Base-by-base conservation (phyloP, 2,329 filamentous ascomycete species). In the Lecanicillium sp. region DNA sequence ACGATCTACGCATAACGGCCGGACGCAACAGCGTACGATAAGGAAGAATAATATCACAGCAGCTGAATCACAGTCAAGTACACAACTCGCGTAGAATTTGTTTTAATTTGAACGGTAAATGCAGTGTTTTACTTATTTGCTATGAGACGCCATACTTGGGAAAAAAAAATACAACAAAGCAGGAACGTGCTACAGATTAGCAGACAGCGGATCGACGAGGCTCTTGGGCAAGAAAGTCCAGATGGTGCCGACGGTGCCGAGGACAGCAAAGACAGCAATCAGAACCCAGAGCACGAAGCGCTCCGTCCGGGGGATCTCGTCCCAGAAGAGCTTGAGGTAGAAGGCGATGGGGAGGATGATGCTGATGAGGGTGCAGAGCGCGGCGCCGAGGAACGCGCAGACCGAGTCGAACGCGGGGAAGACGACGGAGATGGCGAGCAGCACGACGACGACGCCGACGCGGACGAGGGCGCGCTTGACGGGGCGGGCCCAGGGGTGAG, bases 291-390 rank as follows among this genome's bases (percentile, higher is more conserved):
- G 82, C 37, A 86, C 55, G 4, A 79, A 62, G 58, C 79, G 82
- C 66, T 95, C 88, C 19, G 63, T 62, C 1, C 64, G 55, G 1
- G 73, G 69, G 38, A 96, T 79, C 51, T 91, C 83, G 42, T 81
- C 75, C 39, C 83, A 81, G 63, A 95, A 97, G 1, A 97, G 80
- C 68, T 90, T 95, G 49, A 97, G 69, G 61, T 97, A 90, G 62
- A 98, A 97, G 4, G 83, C 78, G 26, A 95, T 71, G 1, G 91
- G 93, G 43, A 98, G 65, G 15, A 95, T 90, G 55, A 97, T 83
- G 67, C 91, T 97, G 55, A 97, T 94, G 15, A 87, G 88, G 58
- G 95, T 95, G 68, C 91, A 96, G 14, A 95, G 77, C 3, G 90
- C 86, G 32, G 86, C 88, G 11, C 93, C 91, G 69, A 97, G 83